Evolutionary conservation across 2,329 filamentous ascomycete genomes (phyloP).

Genomic region (Sarocladium strictum): DNA sequence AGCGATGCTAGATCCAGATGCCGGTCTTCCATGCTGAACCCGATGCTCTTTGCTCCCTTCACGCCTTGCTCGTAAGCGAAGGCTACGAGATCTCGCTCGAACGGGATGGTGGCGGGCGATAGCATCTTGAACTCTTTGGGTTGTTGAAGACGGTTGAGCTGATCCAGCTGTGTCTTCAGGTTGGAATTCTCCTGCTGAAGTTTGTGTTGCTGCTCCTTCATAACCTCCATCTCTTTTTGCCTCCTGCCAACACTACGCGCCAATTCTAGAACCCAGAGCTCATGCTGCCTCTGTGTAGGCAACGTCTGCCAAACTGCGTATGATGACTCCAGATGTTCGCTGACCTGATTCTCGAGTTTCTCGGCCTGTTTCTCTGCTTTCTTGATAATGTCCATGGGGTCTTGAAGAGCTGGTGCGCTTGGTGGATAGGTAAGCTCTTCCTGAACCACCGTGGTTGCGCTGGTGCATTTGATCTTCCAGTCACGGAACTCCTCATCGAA

Average conservation of each 20-base stretch:
- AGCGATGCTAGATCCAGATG: conserved; percentile 46
- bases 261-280: conserved; percentile 57
- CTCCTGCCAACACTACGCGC: conserved; percentile 53
- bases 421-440: conserved; percentile 49
- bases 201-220: conserved; percentile 43
- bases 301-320: conserved; percentile 72
- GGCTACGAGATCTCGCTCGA: conserved; percentile 43
- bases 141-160: conserved; percentile 52
- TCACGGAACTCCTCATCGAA: conserved; percentile 62
- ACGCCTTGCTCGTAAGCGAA: conserved; percentile 38
- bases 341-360: conserved; percentile 61
- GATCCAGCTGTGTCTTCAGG: conserved; percentile 52
- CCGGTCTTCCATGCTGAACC: conserved; percentile 43
- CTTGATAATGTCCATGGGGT: conserved; percentile 40
- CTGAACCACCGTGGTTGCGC: conserved; percentile 40
- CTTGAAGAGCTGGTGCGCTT: conserved; percentile 29
- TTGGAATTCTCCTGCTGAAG: conserved; percentile 52
- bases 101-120: conserved; percentile 44
- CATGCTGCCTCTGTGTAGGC: conserved; percentile 45
- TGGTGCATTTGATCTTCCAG: conserved; percentile 52
- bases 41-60: conserved; percentile 34
- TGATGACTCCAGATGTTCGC: conserved; percentile 69
- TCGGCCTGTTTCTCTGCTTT: conserved; percentile 47
- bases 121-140: conserved; percentile 52
- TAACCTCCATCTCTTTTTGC: conserved; percentile 46